Percentiles rank a stretch among this genome's conserved stretches.
These are phyloP conservation scores for Aspergillus sclerotioniger DNA, from an alignment of 495 filamentous ascomycete genomes.

Conservation along the genomic window DNA sequence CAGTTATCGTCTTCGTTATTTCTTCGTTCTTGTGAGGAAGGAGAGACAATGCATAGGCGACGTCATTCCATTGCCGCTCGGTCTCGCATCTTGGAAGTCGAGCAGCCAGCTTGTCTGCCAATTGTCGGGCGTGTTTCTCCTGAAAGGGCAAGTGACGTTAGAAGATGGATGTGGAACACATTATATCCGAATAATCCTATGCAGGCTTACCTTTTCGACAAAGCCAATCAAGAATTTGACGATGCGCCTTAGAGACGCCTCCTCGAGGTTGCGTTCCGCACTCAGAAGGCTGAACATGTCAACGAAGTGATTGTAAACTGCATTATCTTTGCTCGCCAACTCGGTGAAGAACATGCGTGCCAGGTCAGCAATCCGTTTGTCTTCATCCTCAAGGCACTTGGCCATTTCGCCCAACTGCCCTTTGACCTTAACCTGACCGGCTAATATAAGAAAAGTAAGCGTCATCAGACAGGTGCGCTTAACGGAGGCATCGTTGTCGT, in stretches of 20 bases:
- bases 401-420: constrained; percentile 99
- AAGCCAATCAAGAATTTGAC: constrained; percentile 92
- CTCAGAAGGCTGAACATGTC: constrained; percentile 97
- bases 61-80: constrained; percentile 96
- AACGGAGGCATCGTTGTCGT: constrained; percentile 82
- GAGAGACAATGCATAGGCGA: constrained; percentile 83
- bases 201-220: constrained; percentile 81
- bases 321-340: constrained; percentile 95
- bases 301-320: constrained; percentile 98
- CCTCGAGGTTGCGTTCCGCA: constrained; percentile 75
- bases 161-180: neutral
- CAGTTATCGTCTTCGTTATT: constrained; percentile 76
- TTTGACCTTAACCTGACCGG: constrained; percentile 99
- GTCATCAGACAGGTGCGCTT: constrained; percentile 99
- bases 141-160: constrained; percentile 31
- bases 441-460: constrained; percentile 93
- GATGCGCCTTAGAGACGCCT: constrained; percentile 79
- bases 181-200: neutral
- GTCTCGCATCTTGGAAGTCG: constrained; percentile 82
- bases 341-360: constrained; percentile 99
- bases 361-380: constrained; percentile 89
- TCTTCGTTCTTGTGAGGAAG: constrained; percentile 98
- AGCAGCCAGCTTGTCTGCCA: constrained; percentile 89
- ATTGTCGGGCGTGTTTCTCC: constrained; percentile 98
- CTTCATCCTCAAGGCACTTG: constrained; percentile 93